Evolutionary conservation across 1,284 basidiomycete species (phyloP).

Genomic region (Termitomyces sp.): DNA sequence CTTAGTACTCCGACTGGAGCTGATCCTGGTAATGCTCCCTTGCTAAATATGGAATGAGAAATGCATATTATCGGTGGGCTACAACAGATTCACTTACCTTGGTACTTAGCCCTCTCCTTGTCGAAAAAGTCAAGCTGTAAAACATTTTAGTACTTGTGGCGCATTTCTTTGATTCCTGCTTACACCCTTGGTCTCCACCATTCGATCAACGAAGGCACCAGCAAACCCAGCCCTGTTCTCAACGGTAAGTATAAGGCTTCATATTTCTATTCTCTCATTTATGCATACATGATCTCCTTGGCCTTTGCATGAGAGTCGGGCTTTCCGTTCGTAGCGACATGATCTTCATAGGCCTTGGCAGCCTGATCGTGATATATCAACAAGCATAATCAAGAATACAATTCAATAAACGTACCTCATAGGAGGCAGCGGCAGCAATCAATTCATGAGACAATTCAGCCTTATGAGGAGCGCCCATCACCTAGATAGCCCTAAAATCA

Average conservation of each 20-base stretch:
- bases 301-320: conserved; percentile 37
- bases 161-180: conserved; percentile 13
- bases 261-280: neutral
- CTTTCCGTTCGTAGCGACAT: conserved; percentile 38
- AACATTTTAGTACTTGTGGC: neutral
- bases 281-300: conserved; percentile 30
- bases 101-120: conserved; percentile 35
- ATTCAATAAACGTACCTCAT: conserved; percentile 28
- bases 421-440: conserved; percentile 56
- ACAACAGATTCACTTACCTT: conserved; percentile 18
- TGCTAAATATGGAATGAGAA: neutral
- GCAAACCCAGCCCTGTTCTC: conserved; percentile 35
- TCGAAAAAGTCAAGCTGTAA: conserved; percentile 37
- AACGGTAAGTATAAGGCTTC: neutral
- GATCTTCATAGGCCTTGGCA: conserved; percentile 52
- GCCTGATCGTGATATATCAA: conserved; percentile 29
- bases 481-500: conserved; percentile 23
- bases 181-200: conserved; percentile 50
- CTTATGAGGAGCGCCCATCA: conserved; percentile 48
- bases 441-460: conserved; percentile 59
- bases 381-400: neutral
- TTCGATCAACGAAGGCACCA: conserved; percentile 41
- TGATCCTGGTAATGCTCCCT: conserved; percentile 3
- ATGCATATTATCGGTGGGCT: neutral
- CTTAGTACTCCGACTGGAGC: conserved; percentile 1